phyloP scores from a whole-genome alignment of 352 stramenopile species.

The Phytophthora litchii region DNA sequence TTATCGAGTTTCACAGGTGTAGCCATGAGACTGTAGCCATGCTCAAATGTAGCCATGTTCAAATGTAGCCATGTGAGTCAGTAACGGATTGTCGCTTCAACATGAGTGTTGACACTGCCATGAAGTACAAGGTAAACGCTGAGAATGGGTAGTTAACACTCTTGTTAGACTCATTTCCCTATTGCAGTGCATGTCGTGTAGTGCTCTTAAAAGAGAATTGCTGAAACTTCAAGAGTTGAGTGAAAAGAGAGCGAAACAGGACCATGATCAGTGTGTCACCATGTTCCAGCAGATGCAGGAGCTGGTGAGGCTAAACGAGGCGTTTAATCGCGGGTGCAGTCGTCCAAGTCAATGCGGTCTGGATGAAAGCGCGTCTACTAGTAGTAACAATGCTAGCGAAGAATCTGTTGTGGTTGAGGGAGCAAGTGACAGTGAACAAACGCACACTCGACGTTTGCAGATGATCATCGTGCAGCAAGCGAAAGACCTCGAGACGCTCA shows the following conservation, averaged over 20 bases:
- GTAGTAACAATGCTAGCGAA: neutral
- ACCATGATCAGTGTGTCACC: slow-evolving; percentile 42
- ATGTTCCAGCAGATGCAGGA: slow-evolving; percentile 59
- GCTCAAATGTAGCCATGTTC: no score
- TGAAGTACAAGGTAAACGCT: slow-evolving; percentile 16
- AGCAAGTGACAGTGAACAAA: neutral
- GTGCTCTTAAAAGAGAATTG: slow-evolving; percentile 21
- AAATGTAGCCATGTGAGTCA: slow-evolving; percentile 13
- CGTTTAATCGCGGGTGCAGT: slow-evolving; percentile 8
- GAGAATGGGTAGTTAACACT: neutral
- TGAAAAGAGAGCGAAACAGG: slow-evolving; percentile 29
- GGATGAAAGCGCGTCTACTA: neutral
- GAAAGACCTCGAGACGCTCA: slow-evolving; percentile 38
- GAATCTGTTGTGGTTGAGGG: neutral
- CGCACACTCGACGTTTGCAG: slow-evolving; percentile 33
- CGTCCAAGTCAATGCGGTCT: neutral
- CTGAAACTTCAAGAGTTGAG: slow-evolving; percentile 17
- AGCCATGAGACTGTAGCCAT: slow-evolving; percentile 17
- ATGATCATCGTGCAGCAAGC: slow-evolving; percentile 47
- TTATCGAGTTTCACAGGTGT: slow-evolving; percentile 1
- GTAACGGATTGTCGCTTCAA: slow-evolving; percentile 12
- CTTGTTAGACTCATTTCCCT: neutral
- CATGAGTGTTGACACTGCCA: neutral
- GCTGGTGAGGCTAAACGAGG: slow-evolving; percentile 44
- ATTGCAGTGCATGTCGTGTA: slow-evolving; percentile 29